Percentiles rank a stretch among this genome's conserved stretches.
Evolutionary conservation across 148 eudicot species (phyloP).

Genomic region (Amaranthus cruentus): DNA sequence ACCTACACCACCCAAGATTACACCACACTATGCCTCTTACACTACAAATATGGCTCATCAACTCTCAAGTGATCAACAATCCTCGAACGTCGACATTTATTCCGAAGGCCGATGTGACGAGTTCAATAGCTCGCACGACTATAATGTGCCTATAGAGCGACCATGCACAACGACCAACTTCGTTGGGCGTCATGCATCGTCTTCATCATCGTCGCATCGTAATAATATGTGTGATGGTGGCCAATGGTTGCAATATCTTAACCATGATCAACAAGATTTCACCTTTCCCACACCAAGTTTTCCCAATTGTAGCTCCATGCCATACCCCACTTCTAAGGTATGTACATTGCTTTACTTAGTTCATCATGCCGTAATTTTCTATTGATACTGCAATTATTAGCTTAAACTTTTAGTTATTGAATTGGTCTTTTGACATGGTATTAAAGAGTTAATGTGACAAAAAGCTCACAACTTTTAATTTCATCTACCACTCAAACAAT

Average conservation of each 20-base stretch:
- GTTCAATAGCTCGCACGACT: slow-evolving; percentile 30
- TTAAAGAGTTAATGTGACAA: no score
- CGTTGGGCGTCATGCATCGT: slow-evolving; percentile 20
- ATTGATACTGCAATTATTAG: slow-evolving; percentile 41
- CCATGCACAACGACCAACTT: slow-evolving; percentile 25
- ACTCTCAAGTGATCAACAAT: slow-evolving; percentile 46
- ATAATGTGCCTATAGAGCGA: slow-evolving; percentile 33
- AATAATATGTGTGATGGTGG: slow-evolving; percentile 27
- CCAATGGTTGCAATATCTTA: slow-evolving; percentile 56
- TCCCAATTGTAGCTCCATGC: slow-evolving; percentile 28
- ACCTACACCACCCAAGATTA: slow-evolving; percentile 38
- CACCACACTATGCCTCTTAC: slow-evolving; percentile 15
- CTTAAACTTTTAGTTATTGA: no score
- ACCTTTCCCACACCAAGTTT: slow-evolving; percentile 36
- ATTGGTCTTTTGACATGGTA: no score
- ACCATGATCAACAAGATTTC: slow-evolving; percentile 49
- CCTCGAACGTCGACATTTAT: slow-evolving; percentile 47
- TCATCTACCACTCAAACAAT: no score
- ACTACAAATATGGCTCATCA: slow-evolving; percentile 24
- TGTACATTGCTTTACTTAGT: no score
- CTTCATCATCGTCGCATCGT: slow-evolving; percentile 8
- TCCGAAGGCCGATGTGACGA: slow-evolving; percentile 58
- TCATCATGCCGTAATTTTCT: not conserved
- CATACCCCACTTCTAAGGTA: slow-evolving; percentile 75
- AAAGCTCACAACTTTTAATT: no score